Base-by-base conservation (phyloP, 2,329 filamentous ascomycete genomes). In the Didymella keratinophila region DNA sequence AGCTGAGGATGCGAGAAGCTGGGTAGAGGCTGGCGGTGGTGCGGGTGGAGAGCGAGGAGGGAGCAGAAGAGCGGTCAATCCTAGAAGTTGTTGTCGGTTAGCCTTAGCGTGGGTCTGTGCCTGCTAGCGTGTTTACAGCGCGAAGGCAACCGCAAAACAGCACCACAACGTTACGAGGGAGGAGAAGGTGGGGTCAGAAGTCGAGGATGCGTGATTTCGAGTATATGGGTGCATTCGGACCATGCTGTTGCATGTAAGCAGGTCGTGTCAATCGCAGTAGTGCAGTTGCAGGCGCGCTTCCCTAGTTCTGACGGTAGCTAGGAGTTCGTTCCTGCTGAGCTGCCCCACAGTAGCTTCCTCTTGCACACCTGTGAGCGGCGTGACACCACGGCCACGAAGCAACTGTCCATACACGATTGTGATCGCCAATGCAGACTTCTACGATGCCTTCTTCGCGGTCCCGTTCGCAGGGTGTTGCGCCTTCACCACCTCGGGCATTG, bases 401-500 rank as follows among this genome's bases (percentile, higher is more conserved):
- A 7, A 11, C 25, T n/a, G 7, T 18, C 7, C 28, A 18, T 5
- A 12, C 21, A 25, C 18, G 9, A 28, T 14, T 9, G 16, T 25
- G 30, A 14, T 21, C 3, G 11, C 7, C 16, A 3, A 8, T 27
- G 20, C 23, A 39, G 14, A 12, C 10, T 9, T 25, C 39, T 30
- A 60, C 14, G 32, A 34, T 14, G 65, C 64, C 63, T 79, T 79
- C 70, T 78, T 79, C 18, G 54, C 34, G 30, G 61, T 52, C 11
- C 70, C 70, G 45, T 69, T 71, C 7, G 52, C 30, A 47, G 16
- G 1, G 1, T 14, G 51, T n/a, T 14, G 52, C 51, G 47, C 61
- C 52, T 65, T 74, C 14, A 85, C 75, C 16, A 88, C 78, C 49
- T 83, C 78, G 5, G 86, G 86, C 61, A 87, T 67, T 11, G 76